Conservation (phyloP, 805 yeast genomes). For the Yueomyces sinensis region DNA sequence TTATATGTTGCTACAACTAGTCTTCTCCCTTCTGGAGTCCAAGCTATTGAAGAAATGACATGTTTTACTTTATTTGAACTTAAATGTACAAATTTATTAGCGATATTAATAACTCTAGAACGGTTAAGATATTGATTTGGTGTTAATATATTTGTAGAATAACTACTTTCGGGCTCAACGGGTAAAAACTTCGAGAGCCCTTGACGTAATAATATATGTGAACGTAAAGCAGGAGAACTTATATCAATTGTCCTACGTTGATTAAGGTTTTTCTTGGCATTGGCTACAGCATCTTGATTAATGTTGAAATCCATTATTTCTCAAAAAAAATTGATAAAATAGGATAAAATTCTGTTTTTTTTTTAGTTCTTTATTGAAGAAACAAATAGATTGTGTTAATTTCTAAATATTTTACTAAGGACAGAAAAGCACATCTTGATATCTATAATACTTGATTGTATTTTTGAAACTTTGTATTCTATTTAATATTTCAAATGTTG, state of each 20-base stretch:
- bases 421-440: no score
- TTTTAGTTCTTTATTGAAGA: no score
- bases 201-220: constrained; percentile 17
- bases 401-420: no score
- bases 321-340: background rate
- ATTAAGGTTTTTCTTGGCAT: constrained; percentile 16
- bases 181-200: constrained; percentile 13
- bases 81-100: constrained; percentile 77
- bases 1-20: constrained; percentile 78
- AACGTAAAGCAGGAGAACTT: constrained; percentile 19
- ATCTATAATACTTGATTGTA: no score
- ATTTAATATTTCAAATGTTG: no score
- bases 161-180: constrained; percentile 21
- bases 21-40: constrained; percentile 96
- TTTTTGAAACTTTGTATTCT: no score
- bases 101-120: constrained; percentile 38
- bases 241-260: constrained; percentile 24
- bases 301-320: constrained; percentile 4
- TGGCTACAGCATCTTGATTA: constrained; percentile 5
- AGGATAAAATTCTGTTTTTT: no score
- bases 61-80: constrained; percentile 86
- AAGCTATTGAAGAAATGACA: constrained; percentile 75
- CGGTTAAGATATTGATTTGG: constrained; percentile 14
- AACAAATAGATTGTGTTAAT: no score
- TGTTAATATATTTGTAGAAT: constrained; percentile 19